phyloP scores from a whole-genome alignment of 1,284 basidiomycete genomes.

The Laetiporus sulphureus region DNA sequence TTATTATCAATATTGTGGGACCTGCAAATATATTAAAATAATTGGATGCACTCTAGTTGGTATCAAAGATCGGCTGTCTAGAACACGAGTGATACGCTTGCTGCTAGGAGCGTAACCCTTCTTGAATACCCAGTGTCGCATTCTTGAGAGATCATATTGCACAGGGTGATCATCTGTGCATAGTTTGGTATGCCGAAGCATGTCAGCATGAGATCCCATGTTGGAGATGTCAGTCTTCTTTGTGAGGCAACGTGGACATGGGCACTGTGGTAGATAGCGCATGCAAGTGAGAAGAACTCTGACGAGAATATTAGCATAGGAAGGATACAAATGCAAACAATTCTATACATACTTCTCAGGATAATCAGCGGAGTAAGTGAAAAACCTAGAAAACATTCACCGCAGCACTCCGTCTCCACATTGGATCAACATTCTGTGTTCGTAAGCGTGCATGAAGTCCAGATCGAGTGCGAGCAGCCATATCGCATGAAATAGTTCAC shows the following conservation, averaged over 20 bases:
- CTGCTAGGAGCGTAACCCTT: conserved; percentile 7
- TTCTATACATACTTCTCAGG: conserved; percentile 14
- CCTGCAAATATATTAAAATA: conserved; percentile 6
- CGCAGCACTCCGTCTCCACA: conserved; percentile 13
- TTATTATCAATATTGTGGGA: too few relatives aligned
- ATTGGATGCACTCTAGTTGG: neutral
- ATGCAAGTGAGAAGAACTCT: conserved; percentile 15
- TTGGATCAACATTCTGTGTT: conserved; percentile 21
- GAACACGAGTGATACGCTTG: conserved; percentile 4
- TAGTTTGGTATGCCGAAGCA: neutral
- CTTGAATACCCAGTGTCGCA: conserved; percentile 13
- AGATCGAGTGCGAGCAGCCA: conserved; percentile 19
- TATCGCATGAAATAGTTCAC: conserved; percentile 20
- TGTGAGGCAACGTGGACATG: conserved; percentile 27
- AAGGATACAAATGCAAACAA: neutral
- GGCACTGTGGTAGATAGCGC: conserved; percentile 9
- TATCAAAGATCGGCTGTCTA: conserved; percentile 9
- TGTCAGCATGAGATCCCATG: conserved; percentile 8
- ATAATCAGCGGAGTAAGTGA: conserved; percentile 27
- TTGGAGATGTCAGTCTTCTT: conserved; percentile 11
- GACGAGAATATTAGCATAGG: neutral
- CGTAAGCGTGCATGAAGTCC: conserved; percentile 20
- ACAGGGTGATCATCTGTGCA: conserved; percentile 4
- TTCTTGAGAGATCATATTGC: conserved; percentile 1
- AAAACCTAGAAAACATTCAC: conserved; percentile 14